These are phyloP conservation scores for Periconia sp. DNA, from an alignment of 2,329 filamentous ascomycete species.

Conservation along the genomic window DNA sequence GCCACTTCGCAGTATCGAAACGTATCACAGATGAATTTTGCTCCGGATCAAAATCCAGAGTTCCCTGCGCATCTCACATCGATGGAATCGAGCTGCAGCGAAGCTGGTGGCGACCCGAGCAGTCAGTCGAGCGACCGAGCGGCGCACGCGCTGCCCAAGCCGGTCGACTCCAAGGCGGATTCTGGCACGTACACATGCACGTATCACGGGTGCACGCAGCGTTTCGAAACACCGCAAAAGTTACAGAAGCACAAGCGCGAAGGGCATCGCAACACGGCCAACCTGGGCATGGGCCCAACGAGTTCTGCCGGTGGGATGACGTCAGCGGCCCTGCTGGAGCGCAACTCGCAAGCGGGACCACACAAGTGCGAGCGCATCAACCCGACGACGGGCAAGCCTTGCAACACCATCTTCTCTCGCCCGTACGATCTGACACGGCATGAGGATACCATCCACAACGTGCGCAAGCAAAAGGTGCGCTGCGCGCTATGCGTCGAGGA, in stretches of 20 bases:
- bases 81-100: conserved; percentile 64
- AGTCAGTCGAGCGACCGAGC: conserved; percentile 43
- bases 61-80: conserved; percentile 62
- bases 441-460: conserved; percentile 97
- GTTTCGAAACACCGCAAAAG: conserved; percentile 84
- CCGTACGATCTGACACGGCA: conserved; percentile 96
- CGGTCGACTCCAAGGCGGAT: conserved; percentile 68
- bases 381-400: conserved; percentile 90
- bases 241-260: conserved; percentile 96
- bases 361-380: conserved; percentile 93
- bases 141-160: conserved; percentile 49
- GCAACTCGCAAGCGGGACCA: conserved; percentile 88
- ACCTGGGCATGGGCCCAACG: conserved; percentile 14
- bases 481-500: conserved; percentile 93
- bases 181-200: conserved; percentile 94
- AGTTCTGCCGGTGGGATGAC: conserved; percentile 43
- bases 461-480: conserved; percentile 88
- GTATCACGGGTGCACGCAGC: conserved; percentile 83
- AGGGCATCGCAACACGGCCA: conserved; percentile 65
- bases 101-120: conserved; percentile 48
- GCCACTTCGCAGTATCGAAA: conserved; percentile 40
- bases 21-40: conserved; percentile 28
- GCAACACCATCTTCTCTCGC: conserved; percentile 89
- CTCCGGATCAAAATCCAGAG: conserved; percentile 52
- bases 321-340: conserved; percentile 56